A percentile compares a stretch with the other conserved stretches of the same genome.
phyloP scores from a whole-genome alignment of 2,329 filamentous ascomycete genomes.

The Calonectria ilicicola region DNA sequence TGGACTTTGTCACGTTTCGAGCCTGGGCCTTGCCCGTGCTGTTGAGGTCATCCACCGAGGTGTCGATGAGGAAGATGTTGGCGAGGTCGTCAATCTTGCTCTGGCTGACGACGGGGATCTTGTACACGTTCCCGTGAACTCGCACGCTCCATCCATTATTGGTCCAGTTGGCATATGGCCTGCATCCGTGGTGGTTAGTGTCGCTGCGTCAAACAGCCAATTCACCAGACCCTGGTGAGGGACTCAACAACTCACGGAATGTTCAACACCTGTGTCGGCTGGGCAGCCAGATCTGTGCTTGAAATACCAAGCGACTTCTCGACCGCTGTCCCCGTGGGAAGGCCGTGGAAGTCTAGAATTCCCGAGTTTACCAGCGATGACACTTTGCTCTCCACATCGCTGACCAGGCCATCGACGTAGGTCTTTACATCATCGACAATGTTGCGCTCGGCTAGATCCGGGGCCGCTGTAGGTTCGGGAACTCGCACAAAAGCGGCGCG shows the following conservation, averaged over 20 bases:
- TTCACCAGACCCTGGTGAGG: too few species aligned
- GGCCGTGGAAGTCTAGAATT: conserved; percentile 74
- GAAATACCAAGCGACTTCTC: conserved; percentile 71
- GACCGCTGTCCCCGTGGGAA: conserved; percentile 73
- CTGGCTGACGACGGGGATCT: conserved; percentile 76
- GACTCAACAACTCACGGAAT: conserved; percentile 68
- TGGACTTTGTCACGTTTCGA: conserved; percentile 78
- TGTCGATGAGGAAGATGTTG: conserved; percentile 77
- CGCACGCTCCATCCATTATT: conserved; percentile 81
- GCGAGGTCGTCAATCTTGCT: conserved; percentile 76
- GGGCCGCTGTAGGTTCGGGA: conserved; percentile 40
- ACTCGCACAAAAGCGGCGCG: conserved; percentile 27
- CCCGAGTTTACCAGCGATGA: conserved; percentile 73
- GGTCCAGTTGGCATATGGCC: conserved; percentile 82
- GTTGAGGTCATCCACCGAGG: conserved; percentile 69
- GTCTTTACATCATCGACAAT: conserved; percentile 58
- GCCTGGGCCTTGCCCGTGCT: conserved; percentile 73
- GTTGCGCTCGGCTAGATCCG: conserved; percentile 45
- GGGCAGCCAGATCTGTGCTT: conserved; percentile 68
- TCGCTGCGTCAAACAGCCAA: conserved; percentile 4
- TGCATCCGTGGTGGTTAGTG: conserved; percentile 31
- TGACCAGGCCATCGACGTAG: conserved; percentile 63
- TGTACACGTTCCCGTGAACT: conserved; percentile 85
- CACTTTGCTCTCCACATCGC: conserved; percentile 64
- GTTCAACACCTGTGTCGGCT: conserved; percentile 78